Evolutionary conservation across 1,284 basidiomycete species (phyloP).

Genomic region (Tylopilus orsonianus): DNA sequence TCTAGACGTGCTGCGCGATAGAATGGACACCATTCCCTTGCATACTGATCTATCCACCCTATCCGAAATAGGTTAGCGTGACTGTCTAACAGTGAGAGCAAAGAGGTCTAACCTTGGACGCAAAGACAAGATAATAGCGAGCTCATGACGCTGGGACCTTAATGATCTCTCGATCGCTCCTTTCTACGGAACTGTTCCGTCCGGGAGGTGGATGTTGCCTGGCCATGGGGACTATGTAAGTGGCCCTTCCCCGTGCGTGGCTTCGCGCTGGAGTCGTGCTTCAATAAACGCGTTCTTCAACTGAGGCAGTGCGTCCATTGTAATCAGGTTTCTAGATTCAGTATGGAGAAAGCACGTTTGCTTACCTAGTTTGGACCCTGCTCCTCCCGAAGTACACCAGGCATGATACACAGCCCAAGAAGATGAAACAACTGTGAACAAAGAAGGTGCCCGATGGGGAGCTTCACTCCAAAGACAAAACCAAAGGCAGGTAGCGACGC

Average conservation of each 20-base stretch:
- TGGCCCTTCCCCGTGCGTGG: conserved; percentile 39
- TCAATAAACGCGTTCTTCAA: conserved; percentile 63
- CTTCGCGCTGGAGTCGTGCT: conserved; percentile 78
- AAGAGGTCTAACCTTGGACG: conserved; percentile 58
- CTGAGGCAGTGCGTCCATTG: conserved; percentile 34
- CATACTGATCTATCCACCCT: conserved; percentile 73
- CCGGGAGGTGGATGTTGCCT: conserved; percentile 40
- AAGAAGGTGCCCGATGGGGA: not conserved
- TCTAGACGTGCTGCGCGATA: conserved; percentile 46
- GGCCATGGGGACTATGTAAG: conserved; percentile 33
- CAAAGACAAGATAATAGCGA: conserved; percentile 75
- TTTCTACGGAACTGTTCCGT: conserved; percentile 63
- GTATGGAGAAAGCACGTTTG: conserved; percentile 29
- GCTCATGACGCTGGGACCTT: conserved; percentile 63
- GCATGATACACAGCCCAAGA: conserved; percentile 71
- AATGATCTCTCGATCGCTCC: conserved; percentile 82
- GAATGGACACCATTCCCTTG: too few species aligned
- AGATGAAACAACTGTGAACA: conserved; percentile 41
- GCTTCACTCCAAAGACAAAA: not conserved
- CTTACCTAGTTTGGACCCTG: conserved; percentile 69
- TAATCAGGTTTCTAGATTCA: conserved; percentile 12
- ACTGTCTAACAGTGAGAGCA: conserved; percentile 3
- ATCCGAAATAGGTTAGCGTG: conserved; percentile 27
- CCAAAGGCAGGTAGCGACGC: not conserved
- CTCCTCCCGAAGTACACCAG: conserved; percentile 78